Conservation (phyloP, 495 filamentous ascomycete genomes). For the Lasiosphaeris hirsuta region DNA sequence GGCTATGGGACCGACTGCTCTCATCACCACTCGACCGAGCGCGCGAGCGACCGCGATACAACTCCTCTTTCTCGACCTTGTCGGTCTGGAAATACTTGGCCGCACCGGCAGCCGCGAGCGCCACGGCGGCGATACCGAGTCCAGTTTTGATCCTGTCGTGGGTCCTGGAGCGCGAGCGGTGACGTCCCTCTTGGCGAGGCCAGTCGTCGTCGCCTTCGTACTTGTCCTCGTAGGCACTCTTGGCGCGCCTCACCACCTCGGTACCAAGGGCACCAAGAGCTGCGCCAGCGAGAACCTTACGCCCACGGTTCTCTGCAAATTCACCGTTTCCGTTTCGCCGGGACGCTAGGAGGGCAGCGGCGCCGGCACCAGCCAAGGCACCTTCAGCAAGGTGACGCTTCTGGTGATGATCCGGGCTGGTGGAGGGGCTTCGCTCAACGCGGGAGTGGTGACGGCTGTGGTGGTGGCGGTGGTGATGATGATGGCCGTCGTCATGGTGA, state of each 20-base stretch:
- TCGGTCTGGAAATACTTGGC: conserved; percentile 71
- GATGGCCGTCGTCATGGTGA: conserved; percentile 47
- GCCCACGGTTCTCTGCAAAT: conserved; percentile 57
- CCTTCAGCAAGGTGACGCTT: conserved; percentile 84
- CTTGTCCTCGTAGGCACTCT: conserved; percentile 66
- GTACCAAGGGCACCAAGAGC: conserved; percentile 80
- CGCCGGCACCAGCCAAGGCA: conserved; percentile 73
- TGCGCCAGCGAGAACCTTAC: conserved; percentile 75
- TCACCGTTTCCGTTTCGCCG: conserved; percentile 61
- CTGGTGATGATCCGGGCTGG: conserved; percentile 48
- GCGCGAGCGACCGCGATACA: conserved; percentile 66
- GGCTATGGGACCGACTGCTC: conserved; percentile 35
- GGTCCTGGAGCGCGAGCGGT: conserved; percentile 18
- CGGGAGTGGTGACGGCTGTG: conserved; percentile 37
- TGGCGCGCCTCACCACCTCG: conserved; percentile 69
- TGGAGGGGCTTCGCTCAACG: conserved; percentile 48
- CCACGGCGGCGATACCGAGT: conserved; percentile 75
- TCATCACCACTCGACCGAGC: conserved; percentile 52
- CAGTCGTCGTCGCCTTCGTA: conserved; percentile 44
- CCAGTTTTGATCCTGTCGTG: conserved; percentile 60
- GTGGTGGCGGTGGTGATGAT: conserved; percentile 27
- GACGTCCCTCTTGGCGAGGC: conserved; percentile 30
- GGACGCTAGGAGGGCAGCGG: conserved; percentile 68
- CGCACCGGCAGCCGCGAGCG: conserved; percentile 69
- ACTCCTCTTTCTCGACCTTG: conserved; percentile 61